These are phyloP conservation scores for Trypanosoma melophagium DNA, from an alignment of 208 protist species.

Conservation along the genomic window DNA sequence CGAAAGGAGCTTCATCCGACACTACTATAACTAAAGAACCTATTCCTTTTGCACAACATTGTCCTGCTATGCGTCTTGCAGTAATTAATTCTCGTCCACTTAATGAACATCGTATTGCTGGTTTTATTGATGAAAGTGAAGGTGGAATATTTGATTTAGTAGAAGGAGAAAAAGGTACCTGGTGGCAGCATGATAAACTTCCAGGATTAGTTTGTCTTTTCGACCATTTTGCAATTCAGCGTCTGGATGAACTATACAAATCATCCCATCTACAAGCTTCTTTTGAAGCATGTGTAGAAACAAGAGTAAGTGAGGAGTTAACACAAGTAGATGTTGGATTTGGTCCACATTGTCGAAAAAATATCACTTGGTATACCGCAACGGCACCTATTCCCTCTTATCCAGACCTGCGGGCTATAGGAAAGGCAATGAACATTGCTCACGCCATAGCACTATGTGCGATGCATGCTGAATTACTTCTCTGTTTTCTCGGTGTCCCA, in stretches of 20 bases:
- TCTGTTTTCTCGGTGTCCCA: slow-evolving; percentile 57
- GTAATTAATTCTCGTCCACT: slow-evolving; percentile 23
- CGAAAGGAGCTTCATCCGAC: slow-evolving; percentile 9
- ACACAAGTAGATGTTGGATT: slow-evolving; percentile 25
- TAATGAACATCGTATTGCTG: slow-evolving; percentile 23
- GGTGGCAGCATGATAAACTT: slow-evolving; percentile 34
- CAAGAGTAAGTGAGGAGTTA: slow-evolving; percentile 12
- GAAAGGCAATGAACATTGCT: slow-evolving; percentile 47
- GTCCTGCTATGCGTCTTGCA: slow-evolving; percentile 16
- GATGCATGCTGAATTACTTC: slow-evolving; percentile 72
- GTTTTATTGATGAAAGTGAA: slow-evolving; percentile 60
- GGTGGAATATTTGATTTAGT: slow-evolving; percentile 57
- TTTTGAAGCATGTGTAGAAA: slow-evolving; percentile 16
- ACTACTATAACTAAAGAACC: not conserved
- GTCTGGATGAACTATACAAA: slow-evolving; percentile 36
- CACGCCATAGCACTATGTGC: slow-evolving; percentile 50
- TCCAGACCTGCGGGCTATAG: slow-evolving; percentile 31
- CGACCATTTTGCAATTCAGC: slow-evolving; percentile 37
- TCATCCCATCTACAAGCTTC: slow-evolving; percentile 11
- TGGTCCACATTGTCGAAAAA: slow-evolving; percentile 17
- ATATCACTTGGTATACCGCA: slow-evolving; percentile 30
- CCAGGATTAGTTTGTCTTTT: slow-evolving; percentile 42
- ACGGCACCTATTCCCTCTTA: slow-evolving; percentile 28
- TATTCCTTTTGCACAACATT: slow-evolving; percentile 1
- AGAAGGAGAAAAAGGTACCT: slow-evolving; percentile 37